These are phyloP conservation scores for Nematocida sp. DNA, from an alignment of 371 early-diverging fungal species.

Conservation along the genomic window DNA sequence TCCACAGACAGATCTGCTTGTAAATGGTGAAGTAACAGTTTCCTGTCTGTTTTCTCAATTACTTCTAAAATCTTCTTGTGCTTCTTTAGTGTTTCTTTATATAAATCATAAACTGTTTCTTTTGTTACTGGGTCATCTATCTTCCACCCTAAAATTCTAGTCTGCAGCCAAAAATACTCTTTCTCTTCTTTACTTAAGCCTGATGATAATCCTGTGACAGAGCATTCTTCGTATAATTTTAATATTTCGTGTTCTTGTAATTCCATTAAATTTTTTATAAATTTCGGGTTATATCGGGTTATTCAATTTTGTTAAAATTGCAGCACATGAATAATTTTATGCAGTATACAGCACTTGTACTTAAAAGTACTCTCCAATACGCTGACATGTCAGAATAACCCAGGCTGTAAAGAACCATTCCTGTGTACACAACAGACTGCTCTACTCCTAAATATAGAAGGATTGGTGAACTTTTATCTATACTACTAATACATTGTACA, in stretches of 20 bases:
- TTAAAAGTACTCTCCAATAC: background rate
- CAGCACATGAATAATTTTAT: too few species aligned
- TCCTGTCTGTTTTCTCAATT: constrained; percentile 24
- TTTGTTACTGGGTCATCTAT: background rate
- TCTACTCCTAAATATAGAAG: background rate
- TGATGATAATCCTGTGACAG: background rate
- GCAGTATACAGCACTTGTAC: background rate
- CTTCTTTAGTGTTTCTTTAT: constrained; percentile 4
- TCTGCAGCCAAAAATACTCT: constrained; percentile 27
- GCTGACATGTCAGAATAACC: background rate
- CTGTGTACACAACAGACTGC: background rate
- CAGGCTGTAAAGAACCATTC: background rate
- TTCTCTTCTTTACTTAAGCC: constrained; percentile 3
- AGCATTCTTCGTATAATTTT: constrained; percentile 9
- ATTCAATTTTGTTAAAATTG: too few species aligned
- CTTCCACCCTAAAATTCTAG: constrained; percentile 1
- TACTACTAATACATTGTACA: background rate
- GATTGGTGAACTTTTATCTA: background rate
- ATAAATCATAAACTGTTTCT: constrained; percentile 4
- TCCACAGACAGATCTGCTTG: constrained; percentile 16
- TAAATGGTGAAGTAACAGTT: background rate
- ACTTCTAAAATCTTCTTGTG: background rate
- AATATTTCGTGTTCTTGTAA: background rate
- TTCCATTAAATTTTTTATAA: background rate
- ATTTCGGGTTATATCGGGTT: too few species aligned